Percentiles rank a stretch among this genome's conserved stretches.
Evolutionary conservation across 371 early-diverging fungal species (phyloP).

Genomic region (Catenaria anguillulae): DNA sequence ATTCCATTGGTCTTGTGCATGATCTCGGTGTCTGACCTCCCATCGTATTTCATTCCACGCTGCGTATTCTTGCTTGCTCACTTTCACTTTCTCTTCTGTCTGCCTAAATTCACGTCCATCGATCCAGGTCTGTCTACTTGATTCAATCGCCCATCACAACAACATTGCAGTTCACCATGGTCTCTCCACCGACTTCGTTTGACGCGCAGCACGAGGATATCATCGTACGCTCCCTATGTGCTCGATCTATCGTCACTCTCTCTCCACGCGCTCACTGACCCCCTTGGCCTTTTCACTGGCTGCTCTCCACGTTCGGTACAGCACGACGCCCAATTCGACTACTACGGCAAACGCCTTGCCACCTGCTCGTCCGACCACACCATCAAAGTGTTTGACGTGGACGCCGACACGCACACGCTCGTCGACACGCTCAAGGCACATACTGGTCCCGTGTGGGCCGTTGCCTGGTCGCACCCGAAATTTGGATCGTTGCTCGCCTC

Average conservation of each 20-base stretch:
- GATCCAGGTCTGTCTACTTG: no score
- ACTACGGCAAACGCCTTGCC: constrained; percentile 89
- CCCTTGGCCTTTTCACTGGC: constrained; percentile 6
- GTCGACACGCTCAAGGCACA: constrained; percentile 70
- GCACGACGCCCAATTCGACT: constrained; percentile 97
- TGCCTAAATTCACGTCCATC: no score
- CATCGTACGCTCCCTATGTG: constrained; percentile 46
- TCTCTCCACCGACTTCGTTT: constrained; percentile 32
- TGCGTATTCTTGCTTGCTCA: no score
- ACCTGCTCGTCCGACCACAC: constrained; percentile 94
- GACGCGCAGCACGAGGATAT: constrained; percentile 89
- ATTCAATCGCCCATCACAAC: no score
- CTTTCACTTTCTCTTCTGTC: no score
- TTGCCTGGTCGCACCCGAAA: constrained; percentile 97
- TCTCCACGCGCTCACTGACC: no score
- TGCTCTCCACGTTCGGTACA: no score
- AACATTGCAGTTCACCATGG: no score
- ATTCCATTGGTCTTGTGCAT: no score
- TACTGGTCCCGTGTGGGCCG: constrained; percentile 97
- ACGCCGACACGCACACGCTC: constrained; percentile 61
- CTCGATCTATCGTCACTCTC: not conserved
- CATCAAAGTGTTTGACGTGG: constrained; percentile 80
- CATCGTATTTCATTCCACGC: no score
- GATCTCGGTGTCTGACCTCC: no score
- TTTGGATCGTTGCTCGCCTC: constrained; percentile 89